Base-by-base conservation (phyloP, 768 basidiomycete species). In the Termitomyces sp. region DNA sequence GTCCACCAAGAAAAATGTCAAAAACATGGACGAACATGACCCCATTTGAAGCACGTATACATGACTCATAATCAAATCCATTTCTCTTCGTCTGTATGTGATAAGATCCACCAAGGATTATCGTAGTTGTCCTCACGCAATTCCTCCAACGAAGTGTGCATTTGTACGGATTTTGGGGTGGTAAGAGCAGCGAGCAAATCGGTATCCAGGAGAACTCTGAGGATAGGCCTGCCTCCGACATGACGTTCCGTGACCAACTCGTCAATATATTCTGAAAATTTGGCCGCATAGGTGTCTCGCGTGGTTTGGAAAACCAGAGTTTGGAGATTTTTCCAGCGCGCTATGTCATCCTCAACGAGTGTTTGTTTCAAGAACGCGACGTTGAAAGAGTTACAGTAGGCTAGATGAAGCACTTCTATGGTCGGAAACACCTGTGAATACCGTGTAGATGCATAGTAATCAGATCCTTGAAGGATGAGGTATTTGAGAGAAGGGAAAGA, bases 401-500 rank as follows among this genome's bases (percentile, higher is more conserved):
- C 55, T 15, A 71, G 56, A 53, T 68, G 71, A 22, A 75, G 63
- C 56, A 68, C 65, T 11, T 63, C 70, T 35, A 73, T 61, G 13
- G 62, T 66, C 13, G 68, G 68, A 52, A 73, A 73, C 22, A 59
- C 56, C 31, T 35, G 35, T 15, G 69, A 60, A 48, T 68, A 66
- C 15, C 49, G 54, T 25, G 51, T 46, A 10, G 60, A 56, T 5
- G 53, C 29, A 32, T 49, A 56, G 54, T 68, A 63, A 47, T 64
- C 63, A 49, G 68, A 62, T 20, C 25, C 10, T 58, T 56, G 62
- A 45, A 63, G 56, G 27, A 73, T 74, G 22, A 76, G 63, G 57
- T 73, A 74, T 50, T 64, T 59, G 29, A 76, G 65, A 2, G 59
- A 32, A 12, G 67, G 70, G 35, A 73, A 73, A 52, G 65, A 67